Percentiles rank a stretch among this genome's conserved stretches.
Evolutionary conservation across 768 basidiomycete species (phyloP).

Genomic region (Tylopilus sp.): DNA sequence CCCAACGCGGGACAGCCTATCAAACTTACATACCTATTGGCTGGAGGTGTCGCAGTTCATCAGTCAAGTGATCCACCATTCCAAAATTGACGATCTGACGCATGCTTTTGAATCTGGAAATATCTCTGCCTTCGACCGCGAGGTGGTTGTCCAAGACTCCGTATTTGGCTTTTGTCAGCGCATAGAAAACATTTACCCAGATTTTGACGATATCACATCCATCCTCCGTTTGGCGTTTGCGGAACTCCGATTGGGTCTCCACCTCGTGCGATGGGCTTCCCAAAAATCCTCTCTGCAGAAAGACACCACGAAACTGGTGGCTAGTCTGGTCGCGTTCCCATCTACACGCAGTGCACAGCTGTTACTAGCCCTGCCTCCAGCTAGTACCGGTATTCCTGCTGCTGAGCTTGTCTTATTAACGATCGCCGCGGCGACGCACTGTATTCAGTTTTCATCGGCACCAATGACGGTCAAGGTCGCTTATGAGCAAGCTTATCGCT

Average conservation of each 20-base stretch:
- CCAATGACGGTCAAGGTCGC: slow-evolving; percentile 37
- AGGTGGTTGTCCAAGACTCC: slow-evolving; percentile 74
- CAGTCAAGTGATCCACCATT: slow-evolving; percentile 45
- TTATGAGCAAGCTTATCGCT: slow-evolving; percentile 69
- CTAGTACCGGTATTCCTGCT: slow-evolving; percentile 14
- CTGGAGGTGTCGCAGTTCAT: slow-evolving; percentile 75
- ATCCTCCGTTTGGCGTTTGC: slow-evolving; percentile 67
- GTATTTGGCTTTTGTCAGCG: slow-evolving; percentile 76
- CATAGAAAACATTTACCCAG: slow-evolving; percentile 60
- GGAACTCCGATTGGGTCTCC: slow-evolving; percentile 69
- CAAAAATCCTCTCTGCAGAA: slow-evolving; percentile 16
- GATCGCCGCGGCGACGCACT: slow-evolving; percentile 40
- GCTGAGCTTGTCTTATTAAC: slow-evolving; percentile 38
- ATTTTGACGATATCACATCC: slow-evolving; percentile 65
- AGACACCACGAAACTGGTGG: slow-evolving; percentile 21
- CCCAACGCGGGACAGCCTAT: slow-evolving; percentile 39
- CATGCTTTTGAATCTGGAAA: slow-evolving; percentile 35
- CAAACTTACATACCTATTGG: slow-evolving; percentile 66
- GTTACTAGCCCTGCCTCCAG: slow-evolving; percentile 28
- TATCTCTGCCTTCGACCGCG: slow-evolving; percentile 44
- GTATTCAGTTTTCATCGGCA: slow-evolving; percentile 5
- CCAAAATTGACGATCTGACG: slow-evolving; percentile 51
- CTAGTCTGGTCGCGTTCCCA: slow-evolving; percentile 52
- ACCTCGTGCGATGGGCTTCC: slow-evolving; percentile 40
- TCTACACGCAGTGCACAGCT: slow-evolving; percentile 41